These are phyloP conservation scores for Sporisorium graminicola DNA, from an alignment of 1,284 basidiomycete genomes.

Conservation along the genomic window DNA sequence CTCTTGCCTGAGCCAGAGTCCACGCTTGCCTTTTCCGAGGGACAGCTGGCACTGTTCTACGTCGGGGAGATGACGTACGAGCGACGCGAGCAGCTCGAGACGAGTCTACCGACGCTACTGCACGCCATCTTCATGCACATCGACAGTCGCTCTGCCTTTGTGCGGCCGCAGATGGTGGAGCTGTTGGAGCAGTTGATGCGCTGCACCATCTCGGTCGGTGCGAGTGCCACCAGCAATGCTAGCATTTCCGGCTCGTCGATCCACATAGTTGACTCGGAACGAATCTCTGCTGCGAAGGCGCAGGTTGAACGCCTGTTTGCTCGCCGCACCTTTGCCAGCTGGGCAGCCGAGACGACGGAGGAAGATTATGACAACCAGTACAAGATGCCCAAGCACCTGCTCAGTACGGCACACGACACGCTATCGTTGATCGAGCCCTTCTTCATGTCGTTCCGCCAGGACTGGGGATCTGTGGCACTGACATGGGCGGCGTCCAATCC, in stretches of 20 bases:
- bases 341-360: conserved; percentile 29
- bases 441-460: conserved; percentile 73
- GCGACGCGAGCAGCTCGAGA: conserved; percentile 80
- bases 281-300: conserved; percentile 25
- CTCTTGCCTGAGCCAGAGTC: conserved; percentile 44
- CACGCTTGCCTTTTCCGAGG: conserved; percentile 75
- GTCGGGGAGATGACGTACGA: conserved; percentile 85
- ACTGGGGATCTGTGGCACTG: conserved; percentile 85
- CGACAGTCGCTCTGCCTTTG: conserved; percentile 80
- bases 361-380: conserved; percentile 34
- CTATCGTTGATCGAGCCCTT: conserved; percentile 34
- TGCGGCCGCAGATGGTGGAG: conserved; percentile 80
- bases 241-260: conserved; percentile 12
- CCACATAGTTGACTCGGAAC: conserved; percentile 25
- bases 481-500: conserved; percentile 89
- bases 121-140: conserved; percentile 86
- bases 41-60: conserved; percentile 89
- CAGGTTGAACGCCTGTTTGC: conserved; percentile 43
- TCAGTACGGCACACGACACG: conserved; percentile 34
- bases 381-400: conserved; percentile 39
- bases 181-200: conserved; percentile 71
- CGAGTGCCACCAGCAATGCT: conserved; percentile 11
- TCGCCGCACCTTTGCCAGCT: conserved; percentile 34
- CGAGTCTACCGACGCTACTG: conserved; percentile 80
- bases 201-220: conserved; percentile 40